phyloP scores from a whole-genome alignment of 768 basidiomycete genomes.

The Porphyrellus cyaneotinctus region DNA sequence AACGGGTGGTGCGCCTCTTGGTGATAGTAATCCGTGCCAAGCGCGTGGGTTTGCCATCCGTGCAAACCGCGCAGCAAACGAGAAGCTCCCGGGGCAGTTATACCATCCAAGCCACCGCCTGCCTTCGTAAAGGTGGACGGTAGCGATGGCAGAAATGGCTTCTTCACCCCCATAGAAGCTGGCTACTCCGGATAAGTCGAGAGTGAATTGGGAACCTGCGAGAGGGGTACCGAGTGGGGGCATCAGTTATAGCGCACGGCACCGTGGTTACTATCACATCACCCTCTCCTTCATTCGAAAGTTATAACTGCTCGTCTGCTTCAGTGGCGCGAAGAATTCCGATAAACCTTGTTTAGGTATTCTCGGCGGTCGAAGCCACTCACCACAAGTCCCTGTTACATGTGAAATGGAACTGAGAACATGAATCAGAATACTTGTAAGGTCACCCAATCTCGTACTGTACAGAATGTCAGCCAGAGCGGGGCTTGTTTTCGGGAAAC shows the following conservation, averaged over 20 bases:
- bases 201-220: constrained; percentile 12
- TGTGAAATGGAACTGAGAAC: background rate
- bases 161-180: constrained; percentile 37
- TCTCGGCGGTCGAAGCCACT: constrained; percentile 1
- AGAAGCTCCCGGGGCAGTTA: constrained; percentile 33
- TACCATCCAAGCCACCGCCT: constrained; percentile 37
- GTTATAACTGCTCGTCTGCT: background rate
- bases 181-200: constrained; percentile 29
- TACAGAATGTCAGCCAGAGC: background rate
- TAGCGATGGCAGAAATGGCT: constrained; percentile 33
- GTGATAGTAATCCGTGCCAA: constrained; percentile 26
- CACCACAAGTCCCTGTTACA: too few species aligned
- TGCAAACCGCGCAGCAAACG: constrained; percentile 30
- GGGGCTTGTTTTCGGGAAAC: too few species aligned
- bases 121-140: constrained; percentile 31
- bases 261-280: background rate
- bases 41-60: constrained; percentile 24
- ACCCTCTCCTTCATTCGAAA: too few species aligned
- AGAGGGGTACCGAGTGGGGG: constrained; percentile 18
- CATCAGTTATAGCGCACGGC: constrained; percentile 8
- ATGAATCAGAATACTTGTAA: too few species aligned
- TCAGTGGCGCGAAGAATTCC: background rate
- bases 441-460: too few species aligned
- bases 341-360: constrained; percentile 5
- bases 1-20: constrained; percentile 14